Conservation (phyloP, 2,329 filamentous ascomycete genomes). For the Colletotrichum tabaci region DNA sequence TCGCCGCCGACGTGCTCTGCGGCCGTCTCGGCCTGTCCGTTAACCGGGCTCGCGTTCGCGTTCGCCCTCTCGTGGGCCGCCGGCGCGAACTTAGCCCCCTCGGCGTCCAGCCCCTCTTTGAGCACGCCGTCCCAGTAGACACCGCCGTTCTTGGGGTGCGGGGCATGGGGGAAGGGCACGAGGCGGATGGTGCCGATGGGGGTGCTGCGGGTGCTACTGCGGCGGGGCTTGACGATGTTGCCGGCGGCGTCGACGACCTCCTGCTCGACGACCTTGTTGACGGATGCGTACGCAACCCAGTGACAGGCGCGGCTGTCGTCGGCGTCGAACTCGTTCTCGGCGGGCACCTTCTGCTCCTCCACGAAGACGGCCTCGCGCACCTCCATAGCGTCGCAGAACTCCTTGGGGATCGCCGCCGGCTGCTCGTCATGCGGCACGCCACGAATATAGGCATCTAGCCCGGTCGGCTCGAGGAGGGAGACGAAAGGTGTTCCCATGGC, state of each 20-base stretch:
- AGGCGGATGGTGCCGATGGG: constrained; percentile 85
- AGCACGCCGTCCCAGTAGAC: constrained; percentile 63
- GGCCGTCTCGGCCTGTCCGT: constrained; percentile 40
- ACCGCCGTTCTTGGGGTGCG: constrained; percentile 70
- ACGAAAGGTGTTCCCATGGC: constrained; percentile 67
- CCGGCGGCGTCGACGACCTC: constrained; percentile 62
- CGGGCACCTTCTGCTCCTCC: constrained; percentile 69
- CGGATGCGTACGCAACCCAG: constrained; percentile 86
- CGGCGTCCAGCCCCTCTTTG: constrained; percentile 46
- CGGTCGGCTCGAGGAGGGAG: constrained; percentile 62
- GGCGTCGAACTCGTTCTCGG: constrained; percentile 82
- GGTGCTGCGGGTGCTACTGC: constrained; percentile 59
- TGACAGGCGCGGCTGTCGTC: constrained; percentile 87
- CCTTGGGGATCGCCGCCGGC: constrained; percentile 60
- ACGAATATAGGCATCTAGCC: constrained; percentile 64
- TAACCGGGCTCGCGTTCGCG: not conserved
- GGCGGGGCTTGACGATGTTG: constrained; percentile 57
- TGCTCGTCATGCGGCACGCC: constrained; percentile 60
- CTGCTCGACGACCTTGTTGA: constrained; percentile 62
- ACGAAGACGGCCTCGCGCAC: constrained; percentile 75
- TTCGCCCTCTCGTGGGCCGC: constrained; percentile 39
- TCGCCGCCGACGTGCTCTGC: constrained; percentile 44
- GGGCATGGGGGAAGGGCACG: constrained; percentile 83
- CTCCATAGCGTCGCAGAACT: constrained; percentile 76
- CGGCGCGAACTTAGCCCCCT: constrained; percentile 38